Evolutionary conservation across 129 eudicot species (phyloP).

Genomic region (Pittosporum tobira): DNA sequence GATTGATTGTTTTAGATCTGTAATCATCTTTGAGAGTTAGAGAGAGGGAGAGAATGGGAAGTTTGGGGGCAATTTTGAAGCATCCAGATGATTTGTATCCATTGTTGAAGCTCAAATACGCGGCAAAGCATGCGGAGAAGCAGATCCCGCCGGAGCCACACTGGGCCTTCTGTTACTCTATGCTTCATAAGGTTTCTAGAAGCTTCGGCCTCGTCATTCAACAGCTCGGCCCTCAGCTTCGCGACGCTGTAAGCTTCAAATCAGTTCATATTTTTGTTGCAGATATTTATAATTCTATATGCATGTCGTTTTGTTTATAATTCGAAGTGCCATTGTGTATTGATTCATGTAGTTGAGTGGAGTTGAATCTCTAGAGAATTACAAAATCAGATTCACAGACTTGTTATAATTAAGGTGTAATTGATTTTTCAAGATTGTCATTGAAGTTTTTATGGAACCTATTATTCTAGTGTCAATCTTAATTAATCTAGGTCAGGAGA

Average conservation of each 20-base stretch:
- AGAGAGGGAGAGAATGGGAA: slow-evolving; percentile 46
- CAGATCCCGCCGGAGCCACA: slow-evolving; percentile 93
- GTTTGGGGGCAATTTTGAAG: slow-evolving; percentile 63
- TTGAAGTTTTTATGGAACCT: no score
- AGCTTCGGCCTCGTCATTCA: slow-evolving; percentile 92
- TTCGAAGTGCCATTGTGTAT: not conserved
- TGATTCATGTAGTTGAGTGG: no score
- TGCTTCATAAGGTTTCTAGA: slow-evolving; percentile 94
- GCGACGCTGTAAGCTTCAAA: slow-evolving; percentile 63
- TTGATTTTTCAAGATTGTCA: no score
- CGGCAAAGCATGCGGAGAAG: slow-evolving; percentile 64
- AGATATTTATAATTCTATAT: no score
- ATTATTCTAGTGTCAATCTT: no score
- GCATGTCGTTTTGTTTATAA: no score
- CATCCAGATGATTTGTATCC: slow-evolving; percentile 91
- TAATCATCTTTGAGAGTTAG: not conserved
- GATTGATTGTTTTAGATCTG: no score
- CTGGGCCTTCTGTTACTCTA: slow-evolving; percentile 88
- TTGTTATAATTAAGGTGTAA: no score
- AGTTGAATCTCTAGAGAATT: no score
- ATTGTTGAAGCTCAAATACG: slow-evolving; percentile 69
- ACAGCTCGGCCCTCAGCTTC: slow-evolving; percentile 79
- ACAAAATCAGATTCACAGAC: no score
- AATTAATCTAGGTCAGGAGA: no score
- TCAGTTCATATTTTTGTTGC: no score